Conservation (phyloP, 1,284 basidiomycete species). For the Sanghuangporus baumii region DNA sequence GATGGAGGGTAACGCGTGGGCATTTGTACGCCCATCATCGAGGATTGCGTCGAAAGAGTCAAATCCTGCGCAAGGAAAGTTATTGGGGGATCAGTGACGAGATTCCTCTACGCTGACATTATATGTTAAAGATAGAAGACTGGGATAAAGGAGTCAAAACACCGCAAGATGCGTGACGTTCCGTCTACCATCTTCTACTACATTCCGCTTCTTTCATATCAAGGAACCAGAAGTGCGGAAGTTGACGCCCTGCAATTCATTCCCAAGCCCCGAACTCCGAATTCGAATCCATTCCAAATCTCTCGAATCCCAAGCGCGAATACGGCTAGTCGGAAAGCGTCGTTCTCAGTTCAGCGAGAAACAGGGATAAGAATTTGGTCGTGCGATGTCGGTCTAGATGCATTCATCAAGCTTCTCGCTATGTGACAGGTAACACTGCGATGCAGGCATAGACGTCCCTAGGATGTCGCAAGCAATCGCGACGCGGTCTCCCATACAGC, state of each 20-base stretch:
- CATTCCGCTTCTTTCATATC: slow-evolving; percentile 3
- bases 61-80: not conserved
- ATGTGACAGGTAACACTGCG: not conserved
- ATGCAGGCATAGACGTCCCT: not conserved
- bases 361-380: not conserved
- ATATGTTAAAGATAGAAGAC: not conserved
- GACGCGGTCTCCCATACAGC: not conserved
- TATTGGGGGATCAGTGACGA: not conserved
- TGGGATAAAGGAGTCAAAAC: not conserved
- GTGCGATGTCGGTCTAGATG: not conserved
- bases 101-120: not conserved
- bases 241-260: not conserved
- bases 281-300: not conserved
- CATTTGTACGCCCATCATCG: not conserved
- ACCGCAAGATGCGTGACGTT: not conserved
- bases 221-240: not conserved
- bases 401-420: not conserved
- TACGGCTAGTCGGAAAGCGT: not conserved
- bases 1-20: not conserved
- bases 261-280: not conserved
- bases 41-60: not conserved
- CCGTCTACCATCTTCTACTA: not conserved
- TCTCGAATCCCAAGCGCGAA: not conserved
- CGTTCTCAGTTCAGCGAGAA: not conserved
- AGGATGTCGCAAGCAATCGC: not conserved